Base-by-base conservation (phyloP, 2,329 filamentous ascomycete genomes). In the Thielaviopsis punctulata region DNA sequence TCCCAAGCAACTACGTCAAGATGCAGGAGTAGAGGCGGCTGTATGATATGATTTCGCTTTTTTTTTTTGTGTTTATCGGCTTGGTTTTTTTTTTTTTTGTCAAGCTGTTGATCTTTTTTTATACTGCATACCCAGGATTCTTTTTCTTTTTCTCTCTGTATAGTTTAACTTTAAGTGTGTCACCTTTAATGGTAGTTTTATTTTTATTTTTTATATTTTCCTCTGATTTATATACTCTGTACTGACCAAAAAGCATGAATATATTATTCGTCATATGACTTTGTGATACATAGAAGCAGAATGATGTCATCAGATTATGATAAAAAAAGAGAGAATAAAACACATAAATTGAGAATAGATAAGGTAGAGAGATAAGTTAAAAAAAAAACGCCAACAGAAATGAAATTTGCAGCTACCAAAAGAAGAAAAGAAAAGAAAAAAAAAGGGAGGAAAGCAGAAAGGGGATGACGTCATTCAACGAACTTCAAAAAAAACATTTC, bases 1-100 rank as follows among this genome's bases (percentile, higher is more conserved):
- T 98, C 68, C 92, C 92, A 0, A 92, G 86, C 65, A 82, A 82
- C 63, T 83, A 83, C 57, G 79, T 83, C 58, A 79, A 82, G 63
- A 79, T 82, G 77, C 76, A 69, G 64, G 69, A 75, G 59, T 76
- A 57, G 56, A 54, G 45, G 39, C 45, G 10, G 7, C 41, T 22
- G 22, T 10, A 13, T 19, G 15, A 10, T 5, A 48, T 12, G 23
- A 22, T 45, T 51, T 15, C 46, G 22, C 19, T 25, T 1, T 48
- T 18, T 48, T 48, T 41, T 24, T 43, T 23, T 21, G n/a, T 36
- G 19, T 43, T 36, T 30, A 22, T 52, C 36, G 47, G 25, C 46
- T 25, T 33, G 18, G 25, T n/a, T 41, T 52, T 27, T 39, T 49
- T 49, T 21, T 25, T 45, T 18, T 39, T 18, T 36, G 30, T 39